Percentiles rank a stretch among this genome's conserved stretches.
phyloP scores from a whole-genome alignment of 768 basidiomycete species.

The Boletus sp. region DNA sequence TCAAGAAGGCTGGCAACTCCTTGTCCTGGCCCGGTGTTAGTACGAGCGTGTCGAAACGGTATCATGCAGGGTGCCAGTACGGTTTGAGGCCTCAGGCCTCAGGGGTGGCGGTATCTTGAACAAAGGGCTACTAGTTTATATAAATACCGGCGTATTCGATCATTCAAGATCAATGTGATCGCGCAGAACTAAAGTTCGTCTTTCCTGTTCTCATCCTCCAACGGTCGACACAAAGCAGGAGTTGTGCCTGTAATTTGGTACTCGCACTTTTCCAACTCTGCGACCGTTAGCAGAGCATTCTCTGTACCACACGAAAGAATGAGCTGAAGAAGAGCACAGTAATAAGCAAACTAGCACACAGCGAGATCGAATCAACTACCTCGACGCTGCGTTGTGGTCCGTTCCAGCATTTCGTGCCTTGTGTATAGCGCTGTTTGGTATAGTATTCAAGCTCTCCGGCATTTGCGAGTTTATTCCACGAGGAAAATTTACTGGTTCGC shows the following conservation, averaged over 20 bases:
- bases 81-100: too few relatives aligned
- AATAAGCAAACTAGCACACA: constrained; percentile 3
- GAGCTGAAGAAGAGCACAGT: constrained; percentile 45
- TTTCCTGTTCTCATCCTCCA: constrained; percentile 34
- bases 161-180: background rate
- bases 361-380: constrained; percentile 40
- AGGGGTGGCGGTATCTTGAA: background rate
- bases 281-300: constrained; percentile 73
- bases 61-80: too few relatives aligned
- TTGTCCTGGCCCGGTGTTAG: too few relatives aligned
- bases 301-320: constrained; percentile 82
- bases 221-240: constrained; percentile 72
- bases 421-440: constrained; percentile 74
- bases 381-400: constrained; percentile 86
- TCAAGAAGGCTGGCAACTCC: too few relatives aligned
- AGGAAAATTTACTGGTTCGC: constrained; percentile 59
- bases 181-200: constrained; percentile 27
- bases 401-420: constrained; percentile 93
- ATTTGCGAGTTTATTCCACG: constrained; percentile 68
- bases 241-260: constrained; percentile 84
- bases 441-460: constrained; percentile 76
- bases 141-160: too few relatives aligned
- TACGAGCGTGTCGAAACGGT: too few relatives aligned
- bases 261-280: constrained; percentile 95
- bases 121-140: background rate